Evolutionary conservation across 2,329 filamentous ascomycete genomes (phyloP).

Genomic region (Nemania sp.): DNA sequence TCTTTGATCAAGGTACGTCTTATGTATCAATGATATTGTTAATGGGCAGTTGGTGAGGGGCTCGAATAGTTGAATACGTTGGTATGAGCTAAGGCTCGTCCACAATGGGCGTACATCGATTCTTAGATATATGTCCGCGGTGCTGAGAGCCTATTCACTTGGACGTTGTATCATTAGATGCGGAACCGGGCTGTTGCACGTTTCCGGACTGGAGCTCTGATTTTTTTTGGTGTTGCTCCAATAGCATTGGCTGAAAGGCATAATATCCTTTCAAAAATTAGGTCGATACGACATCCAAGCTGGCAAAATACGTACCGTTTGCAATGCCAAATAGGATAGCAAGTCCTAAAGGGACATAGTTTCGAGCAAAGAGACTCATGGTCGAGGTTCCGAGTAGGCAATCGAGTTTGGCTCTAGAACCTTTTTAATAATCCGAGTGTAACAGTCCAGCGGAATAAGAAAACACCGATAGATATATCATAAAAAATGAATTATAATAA

Average conservation of each 20-base stretch:
- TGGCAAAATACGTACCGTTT: conserved; percentile 48
- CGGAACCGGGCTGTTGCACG: conserved; percentile 19
- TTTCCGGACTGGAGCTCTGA: neutral
- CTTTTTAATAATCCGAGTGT: neutral
- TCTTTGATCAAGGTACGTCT: neutral
- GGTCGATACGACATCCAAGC: neutral
- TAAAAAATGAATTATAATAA: neutral
- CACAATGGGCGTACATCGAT: neutral
- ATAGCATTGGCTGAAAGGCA: conserved; percentile 43
- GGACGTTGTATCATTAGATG: conserved; percentile 12
- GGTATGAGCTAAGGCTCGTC: neutral
- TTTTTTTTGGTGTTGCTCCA: conserved; percentile 40
- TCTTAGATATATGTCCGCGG: neutral
- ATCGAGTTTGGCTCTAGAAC: neutral
- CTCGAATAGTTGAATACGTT: neutral
- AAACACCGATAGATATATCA: neutral
- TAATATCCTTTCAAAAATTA: conserved; percentile 43
- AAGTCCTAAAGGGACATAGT: conserved; percentile 47
- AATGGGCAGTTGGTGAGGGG: neutral
- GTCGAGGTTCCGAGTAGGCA: neutral
- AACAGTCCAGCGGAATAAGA: neutral
- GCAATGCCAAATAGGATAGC: conserved; percentile 50
- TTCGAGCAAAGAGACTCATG: conserved; percentile 46
- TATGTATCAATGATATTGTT: neutral
- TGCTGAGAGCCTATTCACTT: conserved; percentile 21